These are phyloP conservation scores for Neofusicoccum umdonicola DNA, from an alignment of 2,329 filamentous ascomycete species.

Conservation along the genomic window DNA sequence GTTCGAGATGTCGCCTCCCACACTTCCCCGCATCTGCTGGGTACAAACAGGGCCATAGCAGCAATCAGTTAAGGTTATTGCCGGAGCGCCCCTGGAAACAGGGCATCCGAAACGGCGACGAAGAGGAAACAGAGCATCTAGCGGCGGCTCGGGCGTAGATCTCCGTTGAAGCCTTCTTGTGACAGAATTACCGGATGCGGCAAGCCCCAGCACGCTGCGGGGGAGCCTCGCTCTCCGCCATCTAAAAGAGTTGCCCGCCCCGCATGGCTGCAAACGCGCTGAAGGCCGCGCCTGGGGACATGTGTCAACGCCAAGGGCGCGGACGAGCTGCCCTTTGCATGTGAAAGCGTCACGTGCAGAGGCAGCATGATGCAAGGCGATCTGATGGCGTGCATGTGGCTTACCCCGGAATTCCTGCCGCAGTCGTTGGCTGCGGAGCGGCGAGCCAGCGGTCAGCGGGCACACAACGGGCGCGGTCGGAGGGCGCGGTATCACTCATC, in stretches of 20 bases:
- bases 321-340: background rate
- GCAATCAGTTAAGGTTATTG: background rate
- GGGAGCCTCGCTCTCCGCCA: background rate
- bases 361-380: background rate
- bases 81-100: background rate
- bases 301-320: slow-evolving; percentile 13
- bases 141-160: background rate
- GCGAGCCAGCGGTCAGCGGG: background rate
- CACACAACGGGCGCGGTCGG: background rate
- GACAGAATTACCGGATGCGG: background rate
- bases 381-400: slow-evolving; percentile 14
- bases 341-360: slow-evolving; percentile 9
- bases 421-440: background rate
- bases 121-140: background rate
- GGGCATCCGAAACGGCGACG: background rate
- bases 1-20: background rate
- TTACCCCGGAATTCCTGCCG: slow-evolving; percentile 12
- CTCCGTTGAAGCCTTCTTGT: background rate
- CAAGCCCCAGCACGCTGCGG: background rate
- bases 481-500: background rate
- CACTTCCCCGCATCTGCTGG: background rate
- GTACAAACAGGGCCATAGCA: background rate
- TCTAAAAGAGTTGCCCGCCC: background rate
- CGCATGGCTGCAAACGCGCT: background rate
- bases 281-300: background rate